A percentile compares a stretch with the other conserved stretches of the same genome.
phyloP scores from a whole-genome alignment of 108 stramenopile genomes.

The Skeletonema potamos region DNA sequence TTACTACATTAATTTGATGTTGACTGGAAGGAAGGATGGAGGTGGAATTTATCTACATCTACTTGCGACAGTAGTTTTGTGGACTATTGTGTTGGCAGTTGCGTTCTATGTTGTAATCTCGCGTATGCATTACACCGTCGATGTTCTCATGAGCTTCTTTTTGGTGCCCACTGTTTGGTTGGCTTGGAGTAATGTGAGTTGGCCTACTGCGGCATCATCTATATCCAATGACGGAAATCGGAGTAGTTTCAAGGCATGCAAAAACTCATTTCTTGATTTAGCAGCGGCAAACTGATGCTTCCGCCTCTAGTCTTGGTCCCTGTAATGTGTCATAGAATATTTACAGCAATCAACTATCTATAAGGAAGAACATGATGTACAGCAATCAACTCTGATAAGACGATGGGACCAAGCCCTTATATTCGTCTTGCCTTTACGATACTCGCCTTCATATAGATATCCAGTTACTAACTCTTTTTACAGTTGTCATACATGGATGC shows the following conservation, averaged over 20 bases:
- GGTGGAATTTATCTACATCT: neutral
- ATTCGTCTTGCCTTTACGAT: neutral
- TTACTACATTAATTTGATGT: slow-evolving; percentile 8
- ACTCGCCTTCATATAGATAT: no score
- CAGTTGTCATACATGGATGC: no score
- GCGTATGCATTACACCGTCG: slow-evolving; percentile 19
- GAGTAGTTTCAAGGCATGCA: slow-evolving; percentile 1
- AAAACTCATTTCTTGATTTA: neutral
- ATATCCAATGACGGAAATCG: no score
- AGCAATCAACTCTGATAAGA: no score
- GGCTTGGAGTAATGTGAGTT: slow-evolving; percentile 12
- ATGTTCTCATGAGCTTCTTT: slow-evolving; percentile 16
- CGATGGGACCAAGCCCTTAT: neutral
- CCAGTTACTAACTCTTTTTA: no score
- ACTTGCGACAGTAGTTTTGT: slow-evolving; percentile 3
- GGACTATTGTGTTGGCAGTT: neutral
- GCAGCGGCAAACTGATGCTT: neutral
- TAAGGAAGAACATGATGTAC: neutral
- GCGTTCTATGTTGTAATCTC: slow-evolving; percentile 6
- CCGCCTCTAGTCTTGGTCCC: no score
- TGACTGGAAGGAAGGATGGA: slow-evolving; percentile 1
- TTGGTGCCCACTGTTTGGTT: slow-evolving; percentile 14
- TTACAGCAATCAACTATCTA: neutral
- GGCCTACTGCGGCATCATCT: neutral
- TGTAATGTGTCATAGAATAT: no score